phyloP scores from a whole-genome alignment of 495 filamentous ascomycete genomes.

The Talaromyces thailandensis region DNA sequence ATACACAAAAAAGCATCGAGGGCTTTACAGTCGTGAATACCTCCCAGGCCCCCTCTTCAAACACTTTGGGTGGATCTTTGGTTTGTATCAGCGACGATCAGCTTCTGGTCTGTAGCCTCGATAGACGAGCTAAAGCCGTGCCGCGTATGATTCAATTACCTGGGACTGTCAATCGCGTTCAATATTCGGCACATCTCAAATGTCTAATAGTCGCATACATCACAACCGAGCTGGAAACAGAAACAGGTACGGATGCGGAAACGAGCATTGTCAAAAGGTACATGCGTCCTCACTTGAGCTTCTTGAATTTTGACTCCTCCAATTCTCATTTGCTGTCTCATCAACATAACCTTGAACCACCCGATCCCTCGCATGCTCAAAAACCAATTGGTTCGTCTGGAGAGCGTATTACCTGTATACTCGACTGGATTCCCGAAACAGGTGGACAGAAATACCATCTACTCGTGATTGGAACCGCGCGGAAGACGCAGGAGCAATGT shows the following conservation, averaged over 20 bases:
- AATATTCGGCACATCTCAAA: constrained; percentile 30
- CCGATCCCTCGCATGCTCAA: constrained; percentile 13
- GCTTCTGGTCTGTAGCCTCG: constrained; percentile 31
- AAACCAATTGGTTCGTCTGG: constrained; percentile 28
- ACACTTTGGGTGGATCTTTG: constrained; percentile 19
- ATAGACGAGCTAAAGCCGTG: constrained; percentile 23
- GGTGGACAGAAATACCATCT: constrained; percentile 36
- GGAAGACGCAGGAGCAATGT: constrained; percentile 17
- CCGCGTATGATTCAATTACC: constrained; percentile 33
- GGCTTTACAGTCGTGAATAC: constrained; percentile 22
- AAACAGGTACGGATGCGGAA: constrained; percentile 11
- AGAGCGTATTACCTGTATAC: constrained; percentile 39
- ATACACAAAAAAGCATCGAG: constrained; percentile 24
- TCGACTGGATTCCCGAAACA: constrained; percentile 38
- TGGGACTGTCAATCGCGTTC: constrained; percentile 32
- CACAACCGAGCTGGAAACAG: constrained; percentile 11
- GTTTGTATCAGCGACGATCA: constrained; percentile 35
- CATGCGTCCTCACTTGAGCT: constrained; percentile 28
- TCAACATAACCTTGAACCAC: neutral
- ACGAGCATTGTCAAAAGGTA: constrained; percentile 14
- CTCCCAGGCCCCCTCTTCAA: constrained; percentile 5
- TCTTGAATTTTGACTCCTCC: constrained; percentile 28
- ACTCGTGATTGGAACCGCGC: constrained; percentile 34
- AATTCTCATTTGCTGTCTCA: neutral
- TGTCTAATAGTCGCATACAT: constrained; percentile 35